Conservation (phyloP, 495 filamentous ascomycete genomes). For the Podospora appendiculata region DNA sequence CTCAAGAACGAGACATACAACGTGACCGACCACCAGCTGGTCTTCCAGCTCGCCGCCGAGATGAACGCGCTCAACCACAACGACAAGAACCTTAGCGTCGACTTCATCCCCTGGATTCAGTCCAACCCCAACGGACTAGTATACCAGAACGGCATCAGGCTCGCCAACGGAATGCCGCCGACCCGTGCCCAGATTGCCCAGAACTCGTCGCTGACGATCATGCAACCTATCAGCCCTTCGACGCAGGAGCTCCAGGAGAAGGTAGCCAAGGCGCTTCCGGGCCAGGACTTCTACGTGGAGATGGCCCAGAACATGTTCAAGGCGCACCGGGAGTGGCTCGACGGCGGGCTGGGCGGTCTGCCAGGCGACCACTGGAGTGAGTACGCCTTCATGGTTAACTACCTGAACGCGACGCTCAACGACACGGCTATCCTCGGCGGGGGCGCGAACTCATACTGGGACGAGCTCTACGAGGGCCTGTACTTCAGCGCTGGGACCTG, state of each 20-base stretch:
- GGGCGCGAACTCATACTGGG: slow-evolving; percentile 24
- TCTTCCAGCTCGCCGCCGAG: slow-evolving; percentile 54
- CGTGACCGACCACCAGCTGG: slow-evolving; percentile 51
- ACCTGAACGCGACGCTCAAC: slow-evolving; percentile 46
- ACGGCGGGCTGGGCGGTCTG: slow-evolving; percentile 26
- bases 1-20: slow-evolving; percentile 46
- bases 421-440: slow-evolving; percentile 42
- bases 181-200: slow-evolving; percentile 37
- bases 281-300: slow-evolving; percentile 26
- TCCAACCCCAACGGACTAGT: slow-evolving; percentile 43
- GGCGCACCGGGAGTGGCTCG: slow-evolving; percentile 50
- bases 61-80: slow-evolving; percentile 51
- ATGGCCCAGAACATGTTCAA: slow-evolving; percentile 54
- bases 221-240: slow-evolving; percentile 26
- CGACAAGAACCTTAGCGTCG: slow-evolving; percentile 44
- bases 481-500: slow-evolving; percentile 55
- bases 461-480: slow-evolving; percentile 38
- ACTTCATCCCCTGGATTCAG: slow-evolving; percentile 61
- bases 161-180: slow-evolving; percentile 31
- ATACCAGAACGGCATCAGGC: slow-evolving; percentile 43
- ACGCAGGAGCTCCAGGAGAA: slow-evolving; percentile 28
- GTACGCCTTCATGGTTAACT: slow-evolving; percentile 52
- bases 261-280: slow-evolving; percentile 18
- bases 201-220: slow-evolving; percentile 28
- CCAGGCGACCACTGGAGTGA: slow-evolving; percentile 50